Evolutionary conservation across 2,329 filamentous ascomycete species (phyloP), one percentile per base, ranked within the genome.

Genomic region (Harringtonia lauricola): DNA sequence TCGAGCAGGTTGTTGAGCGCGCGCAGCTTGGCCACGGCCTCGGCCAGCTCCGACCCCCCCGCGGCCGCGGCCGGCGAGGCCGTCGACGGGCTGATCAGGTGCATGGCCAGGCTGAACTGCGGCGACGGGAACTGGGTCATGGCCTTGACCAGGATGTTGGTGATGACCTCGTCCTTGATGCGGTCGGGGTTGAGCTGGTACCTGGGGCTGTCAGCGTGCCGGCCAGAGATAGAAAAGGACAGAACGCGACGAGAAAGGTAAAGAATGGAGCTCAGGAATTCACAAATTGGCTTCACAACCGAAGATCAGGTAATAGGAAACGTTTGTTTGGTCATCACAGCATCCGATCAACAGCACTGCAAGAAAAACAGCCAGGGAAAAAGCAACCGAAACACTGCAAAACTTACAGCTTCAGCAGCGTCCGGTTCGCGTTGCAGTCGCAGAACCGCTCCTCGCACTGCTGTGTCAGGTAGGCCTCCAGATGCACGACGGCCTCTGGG

Each of bases 161-260:
- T 96, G 66, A 92, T 88, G 60, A 90, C 87, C 67, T 98, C 92
- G 61, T 95, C 86, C 72, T 92, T 90, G 61, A 89, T 81, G 56
- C 95, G 86, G 72, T 96, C 89, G 42, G 92, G 92, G 79, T 98
- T 98, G 71, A 98, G 95, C 72, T 98, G 94, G 76, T 98, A 98
- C 53, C 92, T 98, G 41, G 29, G 22, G 21, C n/a, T 34, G 47
- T 33, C 6, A 30, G 22, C n/a, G 7, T 18, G 18, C 14, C 14
- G 10, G 18, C 8, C 15, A 24, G 28, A 8, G 17, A 14, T 3
- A 21, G n/a, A 35, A 36, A 19, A 24, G 21, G 31, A 47, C 13
- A 35, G 3, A 31, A 19, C 21, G 51, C 53, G 51, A 47, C 59
- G 47, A 55, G 51, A 48, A 59, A 49, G n/a, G n/a, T n/a, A n/a